Evolutionary conservation across 352 stramenopile genomes (phyloP).

Genomic region (Phytopythium mirpurense): DNA sequence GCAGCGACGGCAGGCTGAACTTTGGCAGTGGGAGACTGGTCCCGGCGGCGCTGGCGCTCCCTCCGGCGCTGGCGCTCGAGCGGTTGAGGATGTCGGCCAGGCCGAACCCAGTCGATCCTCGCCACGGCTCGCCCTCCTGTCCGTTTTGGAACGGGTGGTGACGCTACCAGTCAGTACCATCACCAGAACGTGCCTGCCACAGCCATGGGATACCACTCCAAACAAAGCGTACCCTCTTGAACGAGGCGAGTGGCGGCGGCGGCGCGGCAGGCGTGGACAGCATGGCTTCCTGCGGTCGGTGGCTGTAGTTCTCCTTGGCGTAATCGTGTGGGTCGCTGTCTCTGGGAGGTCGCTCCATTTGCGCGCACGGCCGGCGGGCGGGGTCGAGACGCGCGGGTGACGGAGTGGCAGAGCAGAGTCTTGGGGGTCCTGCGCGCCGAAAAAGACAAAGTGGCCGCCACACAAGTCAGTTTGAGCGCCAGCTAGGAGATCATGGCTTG

Average conservation of each 20-base stretch:
- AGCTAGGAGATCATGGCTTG: neutral
- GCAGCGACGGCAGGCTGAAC: conserved; percentile 74
- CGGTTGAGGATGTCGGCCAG: conserved; percentile 82
- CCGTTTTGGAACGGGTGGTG: too few species aligned
- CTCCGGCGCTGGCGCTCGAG: conserved; percentile 9
- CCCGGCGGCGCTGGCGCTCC: neutral
- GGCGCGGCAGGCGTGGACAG: conserved; percentile 6
- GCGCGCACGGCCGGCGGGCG: neutral
- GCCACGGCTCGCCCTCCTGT: conserved; percentile 67
- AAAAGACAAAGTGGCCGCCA: neutral
- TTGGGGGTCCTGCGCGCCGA: neutral
- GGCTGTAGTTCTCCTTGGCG: conserved; percentile 23
- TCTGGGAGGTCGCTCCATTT: neutral
- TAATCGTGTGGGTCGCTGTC: conserved; percentile 8
- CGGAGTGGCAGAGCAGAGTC: too few species aligned
- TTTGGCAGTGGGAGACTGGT: conserved; percentile 27
- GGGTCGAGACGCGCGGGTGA: too few species aligned
- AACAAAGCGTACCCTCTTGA: conserved; percentile 28
- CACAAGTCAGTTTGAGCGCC: too few species aligned
- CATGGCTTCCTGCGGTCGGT: conserved; percentile 9
- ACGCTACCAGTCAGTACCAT: conserved; percentile 19
- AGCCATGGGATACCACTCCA: too few species aligned
- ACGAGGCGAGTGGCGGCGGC: conserved; percentile 10
- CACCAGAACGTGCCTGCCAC: too few species aligned
- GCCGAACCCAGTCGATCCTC: conserved; percentile 58